Evolutionary conservation across 176 grass and related monocot genomes (phyloP).

Genomic region (Alopecurus myosuroides): DNA sequence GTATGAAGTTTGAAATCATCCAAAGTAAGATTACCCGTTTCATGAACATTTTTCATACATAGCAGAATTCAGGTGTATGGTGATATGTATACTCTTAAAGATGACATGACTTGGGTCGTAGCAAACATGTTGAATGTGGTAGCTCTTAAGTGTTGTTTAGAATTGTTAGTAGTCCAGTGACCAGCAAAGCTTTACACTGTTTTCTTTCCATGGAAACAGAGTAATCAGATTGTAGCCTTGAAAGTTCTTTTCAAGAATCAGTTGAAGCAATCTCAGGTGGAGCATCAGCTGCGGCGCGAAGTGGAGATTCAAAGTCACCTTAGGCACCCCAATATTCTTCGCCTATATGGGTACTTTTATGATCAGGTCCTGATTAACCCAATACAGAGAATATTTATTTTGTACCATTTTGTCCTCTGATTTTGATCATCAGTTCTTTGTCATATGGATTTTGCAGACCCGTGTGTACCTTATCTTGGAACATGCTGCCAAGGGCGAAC

Average conservation of each 20-base stretch:
- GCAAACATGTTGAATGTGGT: not conserved
- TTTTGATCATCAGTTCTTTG: slow-evolving; percentile 16
- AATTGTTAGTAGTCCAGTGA: not conserved
- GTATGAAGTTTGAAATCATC: not conserved
- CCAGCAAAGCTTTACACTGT: not conserved
- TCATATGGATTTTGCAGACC: slow-evolving; percentile 37
- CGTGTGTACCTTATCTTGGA: slow-evolving; percentile 93
- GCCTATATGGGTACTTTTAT: slow-evolving; percentile 90
- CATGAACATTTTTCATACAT: not conserved
- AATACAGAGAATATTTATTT: not conserved
- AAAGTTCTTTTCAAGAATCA: slow-evolving; percentile 99
- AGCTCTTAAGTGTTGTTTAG: not conserved
- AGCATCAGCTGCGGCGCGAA: slow-evolving; percentile 82
- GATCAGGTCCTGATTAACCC: slow-evolving; percentile 54
- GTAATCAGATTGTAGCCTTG: slow-evolving; percentile 78
- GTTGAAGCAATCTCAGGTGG: slow-evolving; percentile 80
- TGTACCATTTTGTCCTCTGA: not conserved
- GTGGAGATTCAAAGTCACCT: slow-evolving; percentile 96
- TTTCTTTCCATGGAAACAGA: slow-evolving; percentile 41
- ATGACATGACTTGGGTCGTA: not conserved
- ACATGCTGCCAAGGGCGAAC: slow-evolving; percentile 87
- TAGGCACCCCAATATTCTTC: slow-evolving; percentile 74
- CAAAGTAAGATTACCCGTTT: not conserved
- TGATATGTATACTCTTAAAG: not conserved
- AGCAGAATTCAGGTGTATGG: not conserved